Evolutionary conservation across 2,329 filamentous ascomycete genomes (phyloP).

Genomic region (Aspergillus unguis): DNA sequence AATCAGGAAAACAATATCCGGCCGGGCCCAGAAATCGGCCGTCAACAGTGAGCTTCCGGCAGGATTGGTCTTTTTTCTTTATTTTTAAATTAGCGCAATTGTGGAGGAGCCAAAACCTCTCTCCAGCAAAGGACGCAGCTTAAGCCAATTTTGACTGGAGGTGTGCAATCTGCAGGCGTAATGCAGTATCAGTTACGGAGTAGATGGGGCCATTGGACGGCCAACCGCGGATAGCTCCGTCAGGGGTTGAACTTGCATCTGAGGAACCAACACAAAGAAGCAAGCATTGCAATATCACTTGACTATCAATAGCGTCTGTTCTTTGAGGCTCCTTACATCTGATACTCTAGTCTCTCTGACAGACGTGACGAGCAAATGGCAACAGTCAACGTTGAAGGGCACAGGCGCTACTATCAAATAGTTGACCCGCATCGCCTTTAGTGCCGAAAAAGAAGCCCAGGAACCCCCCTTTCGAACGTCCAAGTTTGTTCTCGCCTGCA

Average conservation of each 20-base stretch:
- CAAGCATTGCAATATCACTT: not conserved
- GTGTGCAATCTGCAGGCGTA: too few relatives aligned
- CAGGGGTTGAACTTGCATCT: too few relatives aligned
- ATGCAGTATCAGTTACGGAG: too few relatives aligned
- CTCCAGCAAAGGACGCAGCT: too few relatives aligned
- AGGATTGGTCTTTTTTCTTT: not conserved
- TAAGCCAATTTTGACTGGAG: too few relatives aligned
- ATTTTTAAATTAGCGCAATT: too few relatives aligned
- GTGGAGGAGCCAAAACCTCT: too few relatives aligned
- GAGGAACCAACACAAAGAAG: not conserved
- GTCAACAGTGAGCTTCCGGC: not conserved
- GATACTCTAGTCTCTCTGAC: not conserved
- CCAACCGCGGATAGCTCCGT: too few relatives aligned
- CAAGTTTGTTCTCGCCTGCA: constrained; percentile 18
- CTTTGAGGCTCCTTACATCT: too few relatives aligned
- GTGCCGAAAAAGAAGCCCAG: constrained; percentile 19
- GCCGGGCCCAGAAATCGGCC: not conserved
- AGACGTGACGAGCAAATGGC: not conserved
- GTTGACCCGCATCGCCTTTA: constrained; percentile 27
- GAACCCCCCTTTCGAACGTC: constrained; percentile 20
- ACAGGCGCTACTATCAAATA: constrained; percentile 3
- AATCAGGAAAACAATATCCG: not conserved
- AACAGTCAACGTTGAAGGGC: constrained; percentile 3
- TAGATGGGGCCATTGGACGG: too few relatives aligned
- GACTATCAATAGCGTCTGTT: not conserved